These are phyloP conservation scores for Cryptococcus floricola DNA, from an alignment of 1,284 basidiomycete species.

Conservation along the genomic window DNA sequence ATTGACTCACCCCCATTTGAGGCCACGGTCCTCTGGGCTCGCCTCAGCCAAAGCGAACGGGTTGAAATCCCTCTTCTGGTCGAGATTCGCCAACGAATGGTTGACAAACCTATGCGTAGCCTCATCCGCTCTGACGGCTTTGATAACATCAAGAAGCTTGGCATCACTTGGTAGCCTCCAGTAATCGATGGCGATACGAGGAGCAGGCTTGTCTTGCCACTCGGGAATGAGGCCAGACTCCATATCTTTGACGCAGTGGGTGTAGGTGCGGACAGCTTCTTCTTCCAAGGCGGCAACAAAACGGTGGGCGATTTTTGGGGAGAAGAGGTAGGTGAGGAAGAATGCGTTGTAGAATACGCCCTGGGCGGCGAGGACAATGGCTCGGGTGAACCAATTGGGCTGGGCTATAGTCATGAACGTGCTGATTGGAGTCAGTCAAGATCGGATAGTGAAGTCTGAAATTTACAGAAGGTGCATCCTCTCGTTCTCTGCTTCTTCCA, in stretches of 20 bases:
- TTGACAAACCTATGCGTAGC: constrained; percentile 89
- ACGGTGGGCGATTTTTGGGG: constrained; percentile 80
- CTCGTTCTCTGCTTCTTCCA: constrained; percentile 95
- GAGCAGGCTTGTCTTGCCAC: constrained; percentile 71
- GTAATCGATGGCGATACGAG: constrained; percentile 84
- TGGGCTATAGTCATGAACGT: constrained; percentile 83
- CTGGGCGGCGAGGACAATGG: constrained; percentile 78
- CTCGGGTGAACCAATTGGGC: constrained; percentile 73
- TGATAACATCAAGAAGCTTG: constrained; percentile 79
- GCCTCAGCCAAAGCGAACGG: constrained; percentile 90
- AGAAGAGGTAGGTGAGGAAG: constrained; percentile 78
- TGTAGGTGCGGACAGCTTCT: constrained; percentile 87
- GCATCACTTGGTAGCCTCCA: constrained; percentile 76
- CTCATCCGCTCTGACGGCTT: constrained; percentile 89
- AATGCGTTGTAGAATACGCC: constrained; percentile 84
- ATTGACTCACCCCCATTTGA: constrained; percentile 62
- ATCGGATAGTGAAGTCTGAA: constrained; percentile 11
- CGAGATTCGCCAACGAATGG: constrained; percentile 82
- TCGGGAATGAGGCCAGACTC: constrained; percentile 81
- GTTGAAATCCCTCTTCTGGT: constrained; percentile 72
- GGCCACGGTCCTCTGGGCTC: constrained; percentile 74
- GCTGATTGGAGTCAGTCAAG: constrained; percentile 49
- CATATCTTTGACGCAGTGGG: constrained; percentile 75
- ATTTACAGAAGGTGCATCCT: constrained; percentile 80
- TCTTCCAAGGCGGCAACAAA: constrained; percentile 95